Conservation (phyloP, 116 monocot genomes). For the Posidonia oceanica region DNA sequence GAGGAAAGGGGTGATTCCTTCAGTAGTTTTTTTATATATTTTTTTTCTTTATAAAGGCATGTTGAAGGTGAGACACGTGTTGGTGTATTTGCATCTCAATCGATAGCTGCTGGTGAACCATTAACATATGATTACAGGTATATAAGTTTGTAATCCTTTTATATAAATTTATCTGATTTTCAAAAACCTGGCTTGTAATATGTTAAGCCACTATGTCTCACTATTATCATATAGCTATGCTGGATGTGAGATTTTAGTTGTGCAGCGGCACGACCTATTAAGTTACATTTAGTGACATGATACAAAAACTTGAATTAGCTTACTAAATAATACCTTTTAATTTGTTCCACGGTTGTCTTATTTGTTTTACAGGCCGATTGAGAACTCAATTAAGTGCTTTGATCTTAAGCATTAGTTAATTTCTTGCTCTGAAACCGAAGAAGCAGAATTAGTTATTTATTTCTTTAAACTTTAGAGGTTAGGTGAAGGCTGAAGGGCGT, state of each 20-base stretch:
- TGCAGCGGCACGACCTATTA: too few relatives aligned
- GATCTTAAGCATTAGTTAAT: not conserved
- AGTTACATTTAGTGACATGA: too few relatives aligned
- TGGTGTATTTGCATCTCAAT: conserved; percentile 80
- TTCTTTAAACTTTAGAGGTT: too few relatives aligned
- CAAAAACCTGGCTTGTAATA: not conserved
- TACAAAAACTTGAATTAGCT: too few relatives aligned
- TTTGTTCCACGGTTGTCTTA: too few relatives aligned
- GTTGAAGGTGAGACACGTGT: conserved; percentile 98
- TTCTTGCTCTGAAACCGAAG: not conserved
- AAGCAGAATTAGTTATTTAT: too few relatives aligned
- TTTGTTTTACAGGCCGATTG: not conserved
- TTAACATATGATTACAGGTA: conserved; percentile 99
- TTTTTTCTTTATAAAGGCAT: conserved; percentile 38
- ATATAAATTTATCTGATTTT: not conserved
- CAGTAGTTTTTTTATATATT: not conserved
- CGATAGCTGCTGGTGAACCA: conserved; percentile 68
- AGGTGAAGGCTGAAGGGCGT: too few relatives aligned
- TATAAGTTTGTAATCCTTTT: not conserved
- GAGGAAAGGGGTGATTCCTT: not conserved
- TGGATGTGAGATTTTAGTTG: not conserved
- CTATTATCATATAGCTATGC: not conserved
- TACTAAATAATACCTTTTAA: too few relatives aligned
- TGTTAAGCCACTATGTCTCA: not conserved
- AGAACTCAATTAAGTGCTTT: not conserved